Base-by-base conservation (phyloP, 768 basidiomycete species). In the Amanita exitialis region DNA sequence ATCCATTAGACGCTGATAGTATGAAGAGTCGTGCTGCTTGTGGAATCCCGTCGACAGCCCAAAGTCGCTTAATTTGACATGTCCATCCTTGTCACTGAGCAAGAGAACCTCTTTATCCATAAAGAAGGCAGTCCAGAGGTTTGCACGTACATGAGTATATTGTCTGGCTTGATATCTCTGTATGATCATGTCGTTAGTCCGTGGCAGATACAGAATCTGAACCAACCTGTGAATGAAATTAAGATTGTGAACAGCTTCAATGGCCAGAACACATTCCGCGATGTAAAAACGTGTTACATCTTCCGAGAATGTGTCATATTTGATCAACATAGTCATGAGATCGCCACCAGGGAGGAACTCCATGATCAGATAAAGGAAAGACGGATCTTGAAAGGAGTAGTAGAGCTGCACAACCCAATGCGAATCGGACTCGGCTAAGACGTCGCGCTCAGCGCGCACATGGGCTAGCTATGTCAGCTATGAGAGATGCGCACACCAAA, bases 21-120 rank as follows among this genome's bases (percentile, higher is more conserved):
- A 99, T 50, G 78, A 83, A 20, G 92, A 91, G 64, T 97, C 94
- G 62, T 98, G 94, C 61, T 93, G 89, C 62, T 96, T 97, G 68
- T 97, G 94, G 69, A 98, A 98, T 3, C 96, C 96, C n/a, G 96
- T 98, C 1, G 95, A 96, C 43, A 99, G 80, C 52, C 96, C 95
- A 61, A 99, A 99, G 67, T 99, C 96, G 53, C 94, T 97, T 34
- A 99, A 79, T 64, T 99, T 99, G 71, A 99, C 76, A 67, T 99
- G 96, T 0, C 96, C 96, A 49, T 89, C 84, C 62, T 93, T 90
- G 65, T 99, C 96, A 47, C 76, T 77, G 46, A 13, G 39, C 4
- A 28, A 44, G 45, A 18, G 3, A 44, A 8, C 25, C 18, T 44
- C 6, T 44, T 34, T 44, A 27, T 34, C 16, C 27, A 16, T 21